phyloP scores from a whole-genome alignment of 2,329 filamentous ascomycete species.

The Fusarium sp. region DNA sequence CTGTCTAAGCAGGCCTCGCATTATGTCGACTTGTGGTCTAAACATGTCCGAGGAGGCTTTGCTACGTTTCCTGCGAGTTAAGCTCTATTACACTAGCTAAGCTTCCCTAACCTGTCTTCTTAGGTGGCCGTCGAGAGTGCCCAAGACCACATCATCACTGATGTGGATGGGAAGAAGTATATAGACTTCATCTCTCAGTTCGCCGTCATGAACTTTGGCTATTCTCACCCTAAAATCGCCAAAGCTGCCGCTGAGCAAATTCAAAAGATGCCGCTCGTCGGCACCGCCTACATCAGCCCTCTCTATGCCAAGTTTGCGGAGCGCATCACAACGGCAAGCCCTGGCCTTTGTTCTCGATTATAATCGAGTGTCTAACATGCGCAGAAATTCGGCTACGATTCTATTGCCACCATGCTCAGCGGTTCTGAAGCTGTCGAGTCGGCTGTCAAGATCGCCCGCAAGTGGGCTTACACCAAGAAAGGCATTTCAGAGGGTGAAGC shows the following conservation, averaged over 20 bases:
- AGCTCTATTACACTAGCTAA: too few species aligned
- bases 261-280: slow-evolving; percentile 8
- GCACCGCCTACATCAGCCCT: slow-evolving; percentile 14
- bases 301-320: slow-evolving; percentile 19
- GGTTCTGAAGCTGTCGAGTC: slow-evolving; percentile 26
- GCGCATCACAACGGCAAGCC: slow-evolving; percentile 10
- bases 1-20: not conserved
- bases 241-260: slow-evolving; percentile 14
- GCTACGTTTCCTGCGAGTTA: slow-evolving; percentile 11
- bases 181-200: slow-evolving; percentile 23
- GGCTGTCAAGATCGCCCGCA: slow-evolving; percentile 35
- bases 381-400: slow-evolving; percentile 23
- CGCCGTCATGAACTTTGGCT: slow-evolving; percentile 20
- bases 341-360: not conserved
- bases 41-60: slow-evolving; percentile 13
- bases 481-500: slow-evolving; percentile 28
- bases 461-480: slow-evolving; percentile 37
- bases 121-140: slow-evolving; percentile 16
- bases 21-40: not conserved
- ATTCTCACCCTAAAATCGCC: slow-evolving; percentile 11
- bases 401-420: slow-evolving; percentile 16
- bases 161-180: slow-evolving; percentile 21
- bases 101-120: not conserved
- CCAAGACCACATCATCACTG: slow-evolving; percentile 11
- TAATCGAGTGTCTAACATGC: not conserved